Evolutionary conservation across 2,329 filamentous ascomycete species (phyloP).

Genomic region (Canariomyces notabilis): DNA sequence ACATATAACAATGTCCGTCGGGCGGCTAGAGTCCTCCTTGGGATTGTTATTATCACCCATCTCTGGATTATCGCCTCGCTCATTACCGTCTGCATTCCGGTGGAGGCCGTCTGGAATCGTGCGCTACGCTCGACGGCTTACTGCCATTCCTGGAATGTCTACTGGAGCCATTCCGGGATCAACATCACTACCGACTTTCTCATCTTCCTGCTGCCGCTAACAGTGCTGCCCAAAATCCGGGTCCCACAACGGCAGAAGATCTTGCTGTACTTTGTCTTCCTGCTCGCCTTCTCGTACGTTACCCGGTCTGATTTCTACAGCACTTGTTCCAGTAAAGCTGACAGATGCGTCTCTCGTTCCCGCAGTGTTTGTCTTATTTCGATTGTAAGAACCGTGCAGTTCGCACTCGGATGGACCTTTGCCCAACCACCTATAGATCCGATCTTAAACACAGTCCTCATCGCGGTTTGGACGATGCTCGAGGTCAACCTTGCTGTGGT

Average conservation of each 20-base stretch:
- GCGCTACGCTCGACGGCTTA: background rate
- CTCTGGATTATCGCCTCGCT: constrained; percentile 3
- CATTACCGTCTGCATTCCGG: constrained; percentile 4
- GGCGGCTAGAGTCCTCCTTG: constrained; percentile 1
- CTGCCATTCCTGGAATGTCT: constrained; percentile 3
- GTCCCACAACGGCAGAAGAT: constrained; percentile 2
- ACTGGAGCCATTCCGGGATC: constrained; percentile 8
- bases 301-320: background rate
- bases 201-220: background rate
- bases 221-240: constrained; percentile 2
- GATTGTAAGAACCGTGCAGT: background rate
- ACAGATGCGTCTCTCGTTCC: background rate
- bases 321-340: too few species aligned
- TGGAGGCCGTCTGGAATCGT: constrained; percentile 6
- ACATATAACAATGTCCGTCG: constrained; percentile 2
- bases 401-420: background rate
- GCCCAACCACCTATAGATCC: background rate
- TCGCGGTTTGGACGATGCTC: constrained; percentile 1
- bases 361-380: background rate
- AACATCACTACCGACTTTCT: constrained; percentile 9
- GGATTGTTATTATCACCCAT: background rate
- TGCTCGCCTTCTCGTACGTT: constrained; percentile 2
- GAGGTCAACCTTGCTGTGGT: constrained; percentile 12
- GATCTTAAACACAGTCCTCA: background rate
- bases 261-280: background rate